Percentiles rank a stretch among this genome's conserved stretches.
phyloP scores from a whole-genome alignment of 768 basidiomycete species.

The Suillus lakei region DNA sequence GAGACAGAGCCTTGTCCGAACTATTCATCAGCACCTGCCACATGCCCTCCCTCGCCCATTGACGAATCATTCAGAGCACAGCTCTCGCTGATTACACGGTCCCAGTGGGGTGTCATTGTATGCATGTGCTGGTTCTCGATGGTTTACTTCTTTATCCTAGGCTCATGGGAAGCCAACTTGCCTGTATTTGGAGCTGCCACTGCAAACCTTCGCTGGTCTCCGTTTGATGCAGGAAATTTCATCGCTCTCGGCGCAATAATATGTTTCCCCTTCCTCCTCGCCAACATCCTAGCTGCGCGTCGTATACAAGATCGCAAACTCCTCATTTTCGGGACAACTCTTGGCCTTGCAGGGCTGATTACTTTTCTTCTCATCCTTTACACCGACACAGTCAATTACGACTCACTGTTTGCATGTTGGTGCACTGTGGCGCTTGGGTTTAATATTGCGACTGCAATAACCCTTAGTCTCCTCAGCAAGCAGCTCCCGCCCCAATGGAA shows the following conservation, averaged over 20 bases:
- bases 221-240: constrained; percentile 70
- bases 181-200: constrained; percentile 57
- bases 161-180: constrained; percentile 71
- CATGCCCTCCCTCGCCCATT: neutral
- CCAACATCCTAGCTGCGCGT: constrained; percentile 59
- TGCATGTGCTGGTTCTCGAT: constrained; percentile 77
- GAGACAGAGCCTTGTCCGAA: constrained; percentile 9
- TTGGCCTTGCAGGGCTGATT: constrained; percentile 59
- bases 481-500: constrained; percentile 71
- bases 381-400: constrained; percentile 47
- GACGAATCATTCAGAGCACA: constrained; percentile 16
- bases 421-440: constrained; percentile 68
- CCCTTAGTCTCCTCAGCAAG: constrained; percentile 68
- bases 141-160: constrained; percentile 73
- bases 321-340: constrained; percentile 53
- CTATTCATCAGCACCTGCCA: constrained; percentile 4
- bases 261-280: constrained; percentile 68
- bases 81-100: constrained; percentile 21
- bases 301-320: constrained; percentile 65
- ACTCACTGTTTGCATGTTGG: constrained; percentile 48
- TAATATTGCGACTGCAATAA: constrained; percentile 73
- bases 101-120: constrained; percentile 56
- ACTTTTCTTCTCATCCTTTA: constrained; percentile 52
- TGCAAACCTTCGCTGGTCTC: constrained; percentile 55
- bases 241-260: constrained; percentile 68